Evolutionary conservation across 2,329 filamentous ascomycete species (phyloP), one percentile per base, ranked within the genome.

Genomic region (Akanthomyces dipterigenus): DNA sequence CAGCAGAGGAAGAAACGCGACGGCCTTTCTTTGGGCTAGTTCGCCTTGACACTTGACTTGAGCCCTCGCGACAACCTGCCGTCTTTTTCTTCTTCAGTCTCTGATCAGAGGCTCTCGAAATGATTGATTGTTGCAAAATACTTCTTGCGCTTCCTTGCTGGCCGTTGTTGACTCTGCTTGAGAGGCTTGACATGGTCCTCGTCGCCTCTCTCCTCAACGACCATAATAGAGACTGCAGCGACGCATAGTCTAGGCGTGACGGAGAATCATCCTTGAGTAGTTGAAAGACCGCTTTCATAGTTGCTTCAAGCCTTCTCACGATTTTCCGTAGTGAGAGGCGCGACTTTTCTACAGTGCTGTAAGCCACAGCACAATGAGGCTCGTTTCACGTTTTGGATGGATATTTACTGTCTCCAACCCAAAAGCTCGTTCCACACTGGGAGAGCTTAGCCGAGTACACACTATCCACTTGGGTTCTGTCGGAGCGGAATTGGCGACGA

Each of bases 161-260:
- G 14, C 20, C 38, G 40, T 60, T 65, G 48, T 53, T 67, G 34
- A 70, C 69, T 67, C 68, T 74, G 53, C 67, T 61, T 2, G 80
- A 82, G 28, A 83, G 70, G 18, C 75, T 73, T 55, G 80, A 75
- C 59, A 84, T 82, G 8, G 80, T 73, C 60, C 73, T 72, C 63
- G 83, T 75, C 1, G 80, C 78, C 55, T 82, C 78, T n/a, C 73
- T 63, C 28, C 80, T 73, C 0, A 80, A 82, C 3, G 75, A 69
- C 62, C 76, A 77, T 3, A 80, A 83, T 31, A 83, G 66, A 6
- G 76, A 73, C 63, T 77, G 69, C 31, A 84, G 72, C 2, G 77
- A 78, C 28, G 75, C 72, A 63, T 79, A 82, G 68, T 81, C 78
- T 46, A 81, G 65, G 31, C 66, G 66, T 1, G 71, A 73, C 40